Evolutionary conservation across 148 eudicot species (phyloP).

Genomic region (Diospyros lotus): DNA sequence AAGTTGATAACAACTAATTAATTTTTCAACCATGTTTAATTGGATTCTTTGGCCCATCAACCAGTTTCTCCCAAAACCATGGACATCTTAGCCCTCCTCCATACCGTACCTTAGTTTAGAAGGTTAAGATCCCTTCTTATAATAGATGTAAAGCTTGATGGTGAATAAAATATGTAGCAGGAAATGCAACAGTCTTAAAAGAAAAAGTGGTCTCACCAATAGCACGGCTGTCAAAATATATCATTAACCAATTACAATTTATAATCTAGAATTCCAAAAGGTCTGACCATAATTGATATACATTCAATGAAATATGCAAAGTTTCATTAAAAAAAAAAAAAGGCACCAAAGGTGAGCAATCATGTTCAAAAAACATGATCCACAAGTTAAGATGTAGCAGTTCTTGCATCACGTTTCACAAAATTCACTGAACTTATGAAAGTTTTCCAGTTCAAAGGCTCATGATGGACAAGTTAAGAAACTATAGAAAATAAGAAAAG

Average conservation of each 20-base stretch:
- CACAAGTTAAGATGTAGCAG: too few species aligned
- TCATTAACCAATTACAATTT: not conserved
- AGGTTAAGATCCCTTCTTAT: not conserved
- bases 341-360: too few species aligned
- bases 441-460: slow-evolving; percentile 4
- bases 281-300: not conserved
- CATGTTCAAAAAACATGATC: too few species aligned
- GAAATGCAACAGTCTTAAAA: not conserved
- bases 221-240: not conserved
- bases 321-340: not conserved
- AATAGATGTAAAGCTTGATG: not conserved
- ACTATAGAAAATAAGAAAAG: not conserved
- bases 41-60: not conserved
- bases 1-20: not conserved
- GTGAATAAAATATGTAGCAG: too few species aligned
- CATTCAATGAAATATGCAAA: not conserved
- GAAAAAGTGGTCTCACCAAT: not conserved
- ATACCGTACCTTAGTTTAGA: not conserved
- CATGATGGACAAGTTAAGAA: not conserved
- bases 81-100: not conserved
- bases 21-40: not conserved
- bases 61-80: slow-evolving; percentile 3
- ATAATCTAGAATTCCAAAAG: not conserved
- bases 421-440: not conserved
- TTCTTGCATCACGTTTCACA: not conserved